These are phyloP conservation scores for Ophiocordyceps unilateralis DNA, from an alignment of 2,329 filamentous ascomycete species.

Conservation along the genomic window DNA sequence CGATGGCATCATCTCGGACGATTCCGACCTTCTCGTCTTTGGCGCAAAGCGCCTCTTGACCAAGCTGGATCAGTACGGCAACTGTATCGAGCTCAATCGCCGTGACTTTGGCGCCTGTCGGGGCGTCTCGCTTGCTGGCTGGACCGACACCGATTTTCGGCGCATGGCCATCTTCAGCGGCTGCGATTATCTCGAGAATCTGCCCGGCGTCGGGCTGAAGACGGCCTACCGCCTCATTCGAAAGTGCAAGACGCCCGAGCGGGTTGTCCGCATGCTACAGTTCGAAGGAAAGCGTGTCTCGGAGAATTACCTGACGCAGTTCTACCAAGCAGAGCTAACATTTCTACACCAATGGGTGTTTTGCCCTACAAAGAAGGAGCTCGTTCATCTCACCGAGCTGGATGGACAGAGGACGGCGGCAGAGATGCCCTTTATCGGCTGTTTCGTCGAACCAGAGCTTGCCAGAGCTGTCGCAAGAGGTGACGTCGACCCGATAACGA, in stretches of 20 bases:
- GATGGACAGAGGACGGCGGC: conserved; percentile 44
- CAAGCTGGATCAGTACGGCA: conserved; percentile 85
- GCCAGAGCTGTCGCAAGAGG: conserved; percentile 63
- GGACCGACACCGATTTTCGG: conserved; percentile 81
- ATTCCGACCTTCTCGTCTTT: conserved; percentile 91
- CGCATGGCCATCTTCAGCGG: conserved; percentile 94
- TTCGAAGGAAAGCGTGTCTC: conserved; percentile 85
- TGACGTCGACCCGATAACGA: conserved; percentile 80
- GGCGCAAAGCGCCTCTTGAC: conserved; percentile 81
- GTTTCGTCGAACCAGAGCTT: conserved; percentile 47
- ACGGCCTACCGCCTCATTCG: conserved; percentile 82
- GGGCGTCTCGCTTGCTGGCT: conserved; percentile 77
- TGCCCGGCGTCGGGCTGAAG: conserved; percentile 77
- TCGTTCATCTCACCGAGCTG: conserved; percentile 61
- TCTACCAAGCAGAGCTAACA: conserved; percentile 75
- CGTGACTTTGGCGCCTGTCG: conserved; percentile 76
- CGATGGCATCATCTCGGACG: conserved; percentile 80
- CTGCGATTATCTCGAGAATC: conserved; percentile 83
- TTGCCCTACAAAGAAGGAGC: conserved; percentile 51
- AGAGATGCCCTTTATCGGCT: conserved; percentile 69
- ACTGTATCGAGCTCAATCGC: conserved; percentile 82
- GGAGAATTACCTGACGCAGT: conserved; percentile 61
- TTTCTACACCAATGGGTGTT: conserved; percentile 93
- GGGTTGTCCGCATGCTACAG: conserved; percentile 63
- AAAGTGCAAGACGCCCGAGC: conserved; percentile 77